Evolutionary conservation across 139 green algal species (phyloP).

Genomic region (Tetraselmis chui): DNA sequence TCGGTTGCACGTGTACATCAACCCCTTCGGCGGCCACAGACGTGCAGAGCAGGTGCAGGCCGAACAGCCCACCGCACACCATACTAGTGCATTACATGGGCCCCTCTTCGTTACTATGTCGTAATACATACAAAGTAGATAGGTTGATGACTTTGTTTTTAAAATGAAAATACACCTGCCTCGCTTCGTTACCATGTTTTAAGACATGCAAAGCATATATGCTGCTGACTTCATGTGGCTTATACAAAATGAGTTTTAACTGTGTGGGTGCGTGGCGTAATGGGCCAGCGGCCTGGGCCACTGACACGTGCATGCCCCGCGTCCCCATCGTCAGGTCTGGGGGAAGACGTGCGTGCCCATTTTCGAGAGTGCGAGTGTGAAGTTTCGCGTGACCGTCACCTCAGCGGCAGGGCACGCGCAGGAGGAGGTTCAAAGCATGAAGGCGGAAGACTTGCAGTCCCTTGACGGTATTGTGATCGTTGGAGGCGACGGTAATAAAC

Average conservation of each 20-base stretch:
- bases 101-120: no score
- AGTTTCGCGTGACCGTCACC: neutral
- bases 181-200: no score
- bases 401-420: neutral
- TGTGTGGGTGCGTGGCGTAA: no score
- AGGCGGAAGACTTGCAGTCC: neutral
- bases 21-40: slow-evolving; percentile 15
- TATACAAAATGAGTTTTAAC: no score
- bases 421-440: neutral
- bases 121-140: no score
- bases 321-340: neutral
- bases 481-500: slow-evolving; percentile 12
- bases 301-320: no score
- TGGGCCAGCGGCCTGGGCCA: no score
- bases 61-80: neutral
- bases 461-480: slow-evolving; percentile 15
- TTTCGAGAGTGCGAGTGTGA: neutral
- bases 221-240: no score
- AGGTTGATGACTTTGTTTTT: no score
- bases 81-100: no score
- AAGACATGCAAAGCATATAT: no score
- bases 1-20: slow-evolving; percentile 15
- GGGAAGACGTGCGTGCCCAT: neutral
- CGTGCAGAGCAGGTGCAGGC: slow-evolving; percentile 2
- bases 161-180: no score